Evolutionary conservation across 768 basidiomycete species (phyloP).

Genomic region (Lactifluus subvellereus): DNA sequence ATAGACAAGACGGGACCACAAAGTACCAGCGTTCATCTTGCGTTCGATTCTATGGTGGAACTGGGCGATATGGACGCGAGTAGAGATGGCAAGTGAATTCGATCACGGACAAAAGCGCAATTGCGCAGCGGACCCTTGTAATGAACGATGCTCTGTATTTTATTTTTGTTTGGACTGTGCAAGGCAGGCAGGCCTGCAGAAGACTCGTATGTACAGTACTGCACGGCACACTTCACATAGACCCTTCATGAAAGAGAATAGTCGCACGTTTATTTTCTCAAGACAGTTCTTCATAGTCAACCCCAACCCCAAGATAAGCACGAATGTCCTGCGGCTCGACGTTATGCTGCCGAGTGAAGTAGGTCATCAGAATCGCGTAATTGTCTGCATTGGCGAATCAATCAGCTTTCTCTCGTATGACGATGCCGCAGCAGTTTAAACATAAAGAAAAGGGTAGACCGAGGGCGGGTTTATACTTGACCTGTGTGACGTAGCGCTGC

Average conservation of each 20-base stretch:
- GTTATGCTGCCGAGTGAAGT: constrained; percentile 60
- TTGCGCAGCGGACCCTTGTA: not conserved
- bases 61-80: not conserved
- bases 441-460: not conserved
- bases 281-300: constrained; percentile 73
- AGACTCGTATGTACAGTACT: not conserved
- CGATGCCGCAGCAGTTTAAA: not conserved
- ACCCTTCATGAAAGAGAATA: not conserved
- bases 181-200: not conserved
- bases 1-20: not conserved
- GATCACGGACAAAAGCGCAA: not conserved
- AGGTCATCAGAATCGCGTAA: constrained; percentile 54
- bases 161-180: not conserved
- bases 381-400: constrained; percentile 45
- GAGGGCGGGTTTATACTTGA: constrained; percentile 29
- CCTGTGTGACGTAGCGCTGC: constrained; percentile 87
- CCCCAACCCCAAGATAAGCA: constrained; percentile 57
- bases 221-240: not conserved
- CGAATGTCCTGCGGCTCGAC: constrained; percentile 59
- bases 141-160: not conserved
- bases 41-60: not conserved
- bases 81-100: not conserved
- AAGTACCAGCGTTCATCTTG: not conserved
- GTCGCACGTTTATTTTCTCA: constrained; percentile 20
- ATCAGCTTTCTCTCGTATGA: not conserved